phyloP scores from a whole-genome alignment of 2,329 filamentous ascomycete species.

The Scedosporium minutisporum region DNA sequence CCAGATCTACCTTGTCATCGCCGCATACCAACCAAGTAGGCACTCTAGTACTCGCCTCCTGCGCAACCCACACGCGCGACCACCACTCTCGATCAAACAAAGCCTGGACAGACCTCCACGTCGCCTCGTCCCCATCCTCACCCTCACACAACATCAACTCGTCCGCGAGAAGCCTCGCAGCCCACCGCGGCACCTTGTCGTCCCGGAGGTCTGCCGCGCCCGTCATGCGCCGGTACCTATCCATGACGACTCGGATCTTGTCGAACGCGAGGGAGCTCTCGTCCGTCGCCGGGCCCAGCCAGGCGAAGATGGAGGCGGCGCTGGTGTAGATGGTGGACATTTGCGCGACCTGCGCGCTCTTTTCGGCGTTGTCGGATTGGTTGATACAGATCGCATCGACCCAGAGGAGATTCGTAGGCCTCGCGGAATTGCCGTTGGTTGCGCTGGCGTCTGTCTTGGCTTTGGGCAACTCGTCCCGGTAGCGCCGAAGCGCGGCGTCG shows the following conservation, averaged over 20 bases:
- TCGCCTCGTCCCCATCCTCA: slow-evolving; percentile 4
- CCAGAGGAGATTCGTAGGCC: slow-evolving; percentile 13
- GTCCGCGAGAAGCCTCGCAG: slow-evolving; percentile 8
- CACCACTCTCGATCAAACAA: slow-evolving; percentile 11
- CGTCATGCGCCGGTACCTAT: slow-evolving; percentile 7
- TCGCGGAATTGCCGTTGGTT: not conserved
- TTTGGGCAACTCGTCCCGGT: slow-evolving; percentile 14
- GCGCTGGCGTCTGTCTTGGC: not conserved
- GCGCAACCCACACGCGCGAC: slow-evolving; percentile 10
- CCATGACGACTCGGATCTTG: slow-evolving; percentile 10
- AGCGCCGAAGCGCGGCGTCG: slow-evolving; percentile 16
- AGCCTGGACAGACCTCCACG: slow-evolving; percentile 9
- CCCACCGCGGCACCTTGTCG: slow-evolving; percentile 8
- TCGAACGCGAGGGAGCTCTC: slow-evolving; percentile 7
- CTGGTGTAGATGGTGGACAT: slow-evolving; percentile 15
- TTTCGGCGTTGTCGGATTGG: slow-evolving; percentile 14
- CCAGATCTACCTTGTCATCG: slow-evolving; percentile 4
- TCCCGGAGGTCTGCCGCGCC: not conserved
- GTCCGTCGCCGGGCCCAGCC: slow-evolving; percentile 9
- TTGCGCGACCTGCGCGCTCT: slow-evolving; percentile 14
- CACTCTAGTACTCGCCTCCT: slow-evolving; percentile 8
- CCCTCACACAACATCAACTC: slow-evolving; percentile 11
- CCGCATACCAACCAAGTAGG: slow-evolving; percentile 11
- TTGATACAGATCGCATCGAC: slow-evolving; percentile 18
- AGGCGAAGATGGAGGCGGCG: slow-evolving; percentile 12